Conservation (phyloP, 2,329 filamentous ascomycete genomes). For the Colletotrichum plurivorum region DNA sequence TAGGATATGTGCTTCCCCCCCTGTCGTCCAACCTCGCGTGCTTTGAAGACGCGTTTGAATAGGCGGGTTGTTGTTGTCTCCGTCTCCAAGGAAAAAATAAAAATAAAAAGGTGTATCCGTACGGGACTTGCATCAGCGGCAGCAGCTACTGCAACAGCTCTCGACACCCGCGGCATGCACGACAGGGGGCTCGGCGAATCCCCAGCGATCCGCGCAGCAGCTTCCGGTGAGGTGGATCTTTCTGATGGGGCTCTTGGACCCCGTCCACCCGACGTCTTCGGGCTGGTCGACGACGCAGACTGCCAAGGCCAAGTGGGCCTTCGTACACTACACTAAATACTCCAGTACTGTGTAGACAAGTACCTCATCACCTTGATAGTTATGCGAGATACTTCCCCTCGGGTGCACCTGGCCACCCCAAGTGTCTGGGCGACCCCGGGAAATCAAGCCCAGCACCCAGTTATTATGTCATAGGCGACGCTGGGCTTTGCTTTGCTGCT, state of each 20-base stretch:
- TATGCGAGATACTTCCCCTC: too few species aligned
- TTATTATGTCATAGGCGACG: constrained; percentile 39
- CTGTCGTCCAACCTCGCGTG: too few species aligned
- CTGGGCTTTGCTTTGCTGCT: neutral
- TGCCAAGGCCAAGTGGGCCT: neutral
- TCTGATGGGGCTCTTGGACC: constrained; percentile 10
- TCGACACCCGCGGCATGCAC: constrained; percentile 1
- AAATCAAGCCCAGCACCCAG: constrained; percentile 10
- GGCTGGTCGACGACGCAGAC: constrained; percentile 9
- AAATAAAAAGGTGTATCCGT: too few species aligned
- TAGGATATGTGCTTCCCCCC: neutral
- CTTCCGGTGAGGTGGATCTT: constrained; percentile 35
- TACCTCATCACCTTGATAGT: too few species aligned
- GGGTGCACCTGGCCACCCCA: constrained; percentile 1
- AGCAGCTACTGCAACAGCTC: neutral
- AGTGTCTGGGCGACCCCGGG: constrained; percentile 24
- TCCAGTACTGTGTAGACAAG: too few species aligned
- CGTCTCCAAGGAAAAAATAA: too few species aligned
- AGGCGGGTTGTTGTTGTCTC: too few species aligned
- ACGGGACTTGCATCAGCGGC: too few species aligned
- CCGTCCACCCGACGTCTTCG: neutral
- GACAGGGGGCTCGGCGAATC: constrained; percentile 32
- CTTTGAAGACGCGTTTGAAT: too few species aligned
- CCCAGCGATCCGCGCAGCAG: constrained; percentile 39
- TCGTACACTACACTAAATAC: too few species aligned